Evolutionary conservation across 371 early-diverging fungal genomes (phyloP).

Genomic region (Gilbertella persicaria): DNA sequence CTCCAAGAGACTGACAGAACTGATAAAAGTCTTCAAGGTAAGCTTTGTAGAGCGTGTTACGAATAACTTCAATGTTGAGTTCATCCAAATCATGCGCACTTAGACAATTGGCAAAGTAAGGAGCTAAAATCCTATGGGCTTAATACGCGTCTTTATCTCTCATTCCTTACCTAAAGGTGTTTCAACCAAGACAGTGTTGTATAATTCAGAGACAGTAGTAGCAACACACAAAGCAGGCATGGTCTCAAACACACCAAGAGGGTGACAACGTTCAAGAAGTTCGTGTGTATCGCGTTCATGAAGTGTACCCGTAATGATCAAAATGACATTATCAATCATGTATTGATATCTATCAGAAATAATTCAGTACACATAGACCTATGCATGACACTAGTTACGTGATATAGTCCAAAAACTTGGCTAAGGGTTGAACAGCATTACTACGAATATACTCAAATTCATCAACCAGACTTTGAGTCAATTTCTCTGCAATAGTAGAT

Average conservation of each 20-base stretch:
- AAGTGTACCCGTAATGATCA: slow-evolving; percentile 96
- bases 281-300: slow-evolving; percentile 98
- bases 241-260: slow-evolving; percentile 94
- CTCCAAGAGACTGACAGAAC: slow-evolving; percentile 85
- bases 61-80: slow-evolving; percentile 98
- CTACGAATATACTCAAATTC: slow-evolving; percentile 93
- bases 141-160: neutral
- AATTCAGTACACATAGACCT: neutral
- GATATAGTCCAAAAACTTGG: slow-evolving; percentile 94
- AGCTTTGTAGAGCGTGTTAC: slow-evolving; percentile 97
- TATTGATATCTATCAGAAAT: slow-evolving; percentile 80
- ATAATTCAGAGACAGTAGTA: slow-evolving; percentile 93
- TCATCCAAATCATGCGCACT: slow-evolving; percentile 97
- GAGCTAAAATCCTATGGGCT: slow-evolving; percentile 57
- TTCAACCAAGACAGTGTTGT: slow-evolving; percentile 95
- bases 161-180: slow-evolving; percentile 81
- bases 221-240: slow-evolving; percentile 98
- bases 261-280: slow-evolving; percentile 94
- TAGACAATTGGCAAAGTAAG: slow-evolving; percentile 96
- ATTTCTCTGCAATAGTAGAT: slow-evolving; percentile 85
- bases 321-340: slow-evolving; percentile 99
- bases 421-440: slow-evolving; percentile 81
- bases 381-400: slow-evolving; percentile 64
- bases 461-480: slow-evolving; percentile 85
- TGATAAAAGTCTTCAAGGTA: slow-evolving; percentile 97